Evolutionary conservation across 768 basidiomycete genomes (phyloP).

Genomic region (Panaeolus papilionaceus): DNA sequence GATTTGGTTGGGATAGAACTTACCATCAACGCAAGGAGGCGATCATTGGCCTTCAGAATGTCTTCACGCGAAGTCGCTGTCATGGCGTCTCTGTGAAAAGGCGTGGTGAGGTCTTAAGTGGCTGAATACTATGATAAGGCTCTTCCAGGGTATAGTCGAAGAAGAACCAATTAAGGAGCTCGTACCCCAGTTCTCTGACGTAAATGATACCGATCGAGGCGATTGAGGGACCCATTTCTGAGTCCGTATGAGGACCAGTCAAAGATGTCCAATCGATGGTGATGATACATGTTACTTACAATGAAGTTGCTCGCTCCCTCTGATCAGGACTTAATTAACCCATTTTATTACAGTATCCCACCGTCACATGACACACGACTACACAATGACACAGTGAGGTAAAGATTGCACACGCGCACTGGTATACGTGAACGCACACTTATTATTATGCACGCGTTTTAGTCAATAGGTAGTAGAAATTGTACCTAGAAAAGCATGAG

Average conservation of each 20-base stretch:
- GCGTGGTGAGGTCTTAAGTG: too few species aligned
- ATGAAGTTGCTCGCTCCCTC: background rate
- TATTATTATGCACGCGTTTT: too few species aligned
- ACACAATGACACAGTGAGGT: too few species aligned
- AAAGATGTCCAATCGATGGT: background rate
- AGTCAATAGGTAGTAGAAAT: too few species aligned
- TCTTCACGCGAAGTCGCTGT: background rate
- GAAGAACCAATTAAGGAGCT: background rate
- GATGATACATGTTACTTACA: background rate
- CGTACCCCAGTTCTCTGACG: background rate
- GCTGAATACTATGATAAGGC: background rate
- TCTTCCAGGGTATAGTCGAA: background rate
- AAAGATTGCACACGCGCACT: too few species aligned
- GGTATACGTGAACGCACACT: too few species aligned
- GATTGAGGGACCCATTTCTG: background rate
- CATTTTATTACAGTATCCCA: too few species aligned
- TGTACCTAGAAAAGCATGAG: too few species aligned
- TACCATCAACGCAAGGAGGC: background rate
- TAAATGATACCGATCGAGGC: background rate
- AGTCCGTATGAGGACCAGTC: background rate
- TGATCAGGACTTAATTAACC: background rate
- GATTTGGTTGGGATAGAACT: background rate
- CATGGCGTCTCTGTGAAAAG: too few species aligned
- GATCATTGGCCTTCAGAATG: background rate
- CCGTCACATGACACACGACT: too few species aligned